These are phyloP conservation scores for Zygosaccharomyces pseudobailii DNA, from an alignment of 1,139 yeast species.

Conservation along the genomic window DNA sequence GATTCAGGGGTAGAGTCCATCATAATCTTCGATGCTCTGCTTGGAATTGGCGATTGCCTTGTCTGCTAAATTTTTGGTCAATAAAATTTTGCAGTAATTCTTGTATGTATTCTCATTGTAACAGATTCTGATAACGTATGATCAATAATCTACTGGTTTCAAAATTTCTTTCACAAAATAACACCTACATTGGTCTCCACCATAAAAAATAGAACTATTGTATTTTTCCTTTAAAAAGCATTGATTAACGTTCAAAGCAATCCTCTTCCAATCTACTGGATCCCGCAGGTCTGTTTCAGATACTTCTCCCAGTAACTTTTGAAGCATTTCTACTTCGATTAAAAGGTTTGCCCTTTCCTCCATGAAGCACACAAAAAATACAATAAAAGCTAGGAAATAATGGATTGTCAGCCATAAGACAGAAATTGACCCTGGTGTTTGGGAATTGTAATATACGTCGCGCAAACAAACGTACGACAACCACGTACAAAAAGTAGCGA, in stretches of 20 bases:
- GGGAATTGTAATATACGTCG: neutral
- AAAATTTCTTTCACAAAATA: neutral
- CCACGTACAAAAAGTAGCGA: neutral
- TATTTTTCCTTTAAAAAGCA: neutral
- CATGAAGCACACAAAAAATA: neutral
- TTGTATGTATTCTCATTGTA: neutral
- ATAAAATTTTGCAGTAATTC: too few relatives aligned
- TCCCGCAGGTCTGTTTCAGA: neutral
- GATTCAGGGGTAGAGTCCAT: too few relatives aligned
- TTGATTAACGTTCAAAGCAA: neutral
- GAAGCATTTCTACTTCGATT: neutral
- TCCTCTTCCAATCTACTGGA: neutral
- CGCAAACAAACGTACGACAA: neutral
- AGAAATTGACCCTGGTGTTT: neutral
- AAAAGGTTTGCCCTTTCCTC: neutral
- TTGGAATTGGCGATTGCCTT: too few relatives aligned
- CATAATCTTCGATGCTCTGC: too few relatives aligned
- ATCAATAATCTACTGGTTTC: neutral
- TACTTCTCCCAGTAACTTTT: neutral
- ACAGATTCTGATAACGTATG: neutral
- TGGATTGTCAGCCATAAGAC: neutral
- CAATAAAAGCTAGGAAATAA: neutral
- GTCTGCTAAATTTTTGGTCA: too few relatives aligned
- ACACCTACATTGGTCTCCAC: neutral
- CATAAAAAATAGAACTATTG: neutral